phyloP scores from a whole-genome alignment of 345 rosid species.

The Noccaea bulbosa region DNA sequence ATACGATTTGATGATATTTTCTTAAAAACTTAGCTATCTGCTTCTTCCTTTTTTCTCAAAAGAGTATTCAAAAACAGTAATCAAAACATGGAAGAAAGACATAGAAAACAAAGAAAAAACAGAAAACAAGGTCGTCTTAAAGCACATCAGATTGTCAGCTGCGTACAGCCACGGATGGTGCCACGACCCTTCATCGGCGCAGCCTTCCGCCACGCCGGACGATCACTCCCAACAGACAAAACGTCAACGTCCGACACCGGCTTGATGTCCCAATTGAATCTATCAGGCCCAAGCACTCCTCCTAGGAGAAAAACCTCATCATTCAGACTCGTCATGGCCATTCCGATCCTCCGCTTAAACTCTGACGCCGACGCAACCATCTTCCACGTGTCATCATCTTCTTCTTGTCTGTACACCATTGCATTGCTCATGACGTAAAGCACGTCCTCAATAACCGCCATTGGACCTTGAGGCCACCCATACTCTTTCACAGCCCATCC shows the following conservation, averaged over 20 bases:
- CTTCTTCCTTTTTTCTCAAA: neutral
- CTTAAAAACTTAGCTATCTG: neutral
- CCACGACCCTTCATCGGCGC: slow-evolving; percentile 89
- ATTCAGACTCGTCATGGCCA: slow-evolving; percentile 73
- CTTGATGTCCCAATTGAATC: slow-evolving; percentile 74
- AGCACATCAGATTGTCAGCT: slow-evolving; percentile 61
- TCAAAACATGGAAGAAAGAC: slow-evolving; percentile 22
- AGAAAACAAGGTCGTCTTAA: neutral
- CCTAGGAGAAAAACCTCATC: slow-evolving; percentile 81
- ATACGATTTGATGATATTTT: neutral
- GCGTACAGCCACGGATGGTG: slow-evolving; percentile 80
- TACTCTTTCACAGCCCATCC: slow-evolving; percentile 83
- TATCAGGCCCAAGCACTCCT: slow-evolving; percentile 91
- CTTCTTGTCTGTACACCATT: slow-evolving; percentile 62
- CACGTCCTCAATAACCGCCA: slow-evolving; percentile 75
- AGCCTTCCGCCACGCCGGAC: slow-evolving; percentile 76
- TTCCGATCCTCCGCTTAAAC: slow-evolving; percentile 81
- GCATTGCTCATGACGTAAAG: slow-evolving; percentile 77
- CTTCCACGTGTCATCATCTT: slow-evolving; percentile 53
- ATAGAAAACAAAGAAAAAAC: neutral
- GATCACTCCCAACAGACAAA: slow-evolving; percentile 63
- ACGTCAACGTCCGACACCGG: slow-evolving; percentile 75
- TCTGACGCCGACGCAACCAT: slow-evolving; percentile 73
- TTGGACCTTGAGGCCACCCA: slow-evolving; percentile 89
- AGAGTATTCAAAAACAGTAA: slow-evolving; percentile 16